phyloP scores from a whole-genome alignment of 768 basidiomycete genomes.

The Cytidiella melzeri region DNA sequence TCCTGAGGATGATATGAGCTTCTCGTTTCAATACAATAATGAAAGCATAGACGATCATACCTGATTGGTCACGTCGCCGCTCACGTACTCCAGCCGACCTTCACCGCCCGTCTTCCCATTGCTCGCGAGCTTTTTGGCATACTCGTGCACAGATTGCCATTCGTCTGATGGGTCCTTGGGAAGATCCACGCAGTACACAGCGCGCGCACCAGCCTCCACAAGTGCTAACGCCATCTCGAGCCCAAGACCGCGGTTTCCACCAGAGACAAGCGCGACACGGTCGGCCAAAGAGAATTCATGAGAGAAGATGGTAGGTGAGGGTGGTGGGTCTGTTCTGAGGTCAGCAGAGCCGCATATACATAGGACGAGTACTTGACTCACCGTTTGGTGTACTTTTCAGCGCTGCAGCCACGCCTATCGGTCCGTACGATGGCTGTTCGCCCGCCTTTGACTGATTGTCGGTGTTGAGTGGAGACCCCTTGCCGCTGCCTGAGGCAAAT shows the following conservation, averaged over 20 bases:
- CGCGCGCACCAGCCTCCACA: constrained; percentile 62
- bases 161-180: constrained; percentile 49
- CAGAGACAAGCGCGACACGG: constrained; percentile 34
- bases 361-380: constrained; percentile 2
- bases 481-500: background rate
- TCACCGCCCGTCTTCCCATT: constrained; percentile 8
- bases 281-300: constrained; percentile 27
- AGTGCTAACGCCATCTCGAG: constrained; percentile 79
- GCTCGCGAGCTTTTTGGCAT: constrained; percentile 22
- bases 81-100: constrained; percentile 52
- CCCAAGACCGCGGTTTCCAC: constrained; percentile 51
- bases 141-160: constrained; percentile 48
- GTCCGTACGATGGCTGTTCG: constrained; percentile 47
- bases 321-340: constrained; percentile 7
- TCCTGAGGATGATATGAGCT: too few species aligned
- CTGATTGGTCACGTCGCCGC: constrained; percentile 63
- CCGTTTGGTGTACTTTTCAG: constrained; percentile 30
- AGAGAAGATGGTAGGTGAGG: constrained; percentile 20
- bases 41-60: constrained; percentile 31
- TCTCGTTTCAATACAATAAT: too few species aligned
- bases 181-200: constrained; percentile 65
- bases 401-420: constrained; percentile 59
- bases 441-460: constrained; percentile 24
- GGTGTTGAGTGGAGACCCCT: constrained; percentile 12
- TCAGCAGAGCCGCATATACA: too few species aligned